These are phyloP conservation scores for Phytophthora ramorum DNA, from an alignment of 352 stramenopile species.

Conservation along the genomic window DNA sequence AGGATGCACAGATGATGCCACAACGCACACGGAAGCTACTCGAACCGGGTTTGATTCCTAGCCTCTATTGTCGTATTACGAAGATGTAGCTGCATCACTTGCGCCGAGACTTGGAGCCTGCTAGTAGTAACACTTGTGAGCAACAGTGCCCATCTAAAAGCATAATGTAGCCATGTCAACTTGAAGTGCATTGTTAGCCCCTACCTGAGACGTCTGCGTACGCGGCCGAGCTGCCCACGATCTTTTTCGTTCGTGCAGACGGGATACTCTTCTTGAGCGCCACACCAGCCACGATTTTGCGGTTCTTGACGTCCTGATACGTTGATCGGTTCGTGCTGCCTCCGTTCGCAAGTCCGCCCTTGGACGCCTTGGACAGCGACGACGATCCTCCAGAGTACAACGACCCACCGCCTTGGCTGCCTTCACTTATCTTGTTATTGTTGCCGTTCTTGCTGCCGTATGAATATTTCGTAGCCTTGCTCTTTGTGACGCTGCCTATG, in stretches of 20 bases:
- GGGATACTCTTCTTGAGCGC: slow-evolving; percentile 35
- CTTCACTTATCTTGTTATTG: slow-evolving; percentile 35
- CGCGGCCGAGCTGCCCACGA: slow-evolving; percentile 27
- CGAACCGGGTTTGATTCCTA: background rate
- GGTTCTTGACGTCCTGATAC: slow-evolving; percentile 43
- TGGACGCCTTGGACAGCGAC: slow-evolving; percentile 34
- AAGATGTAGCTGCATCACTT: slow-evolving; percentile 20
- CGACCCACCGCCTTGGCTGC: slow-evolving; percentile 20
- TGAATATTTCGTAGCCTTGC: slow-evolving; percentile 41
- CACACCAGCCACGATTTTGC: slow-evolving; percentile 32
- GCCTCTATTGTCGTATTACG: background rate
- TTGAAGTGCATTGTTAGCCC: slow-evolving; percentile 30
- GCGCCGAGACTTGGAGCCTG: slow-evolving; percentile 36
- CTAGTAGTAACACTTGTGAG: background rate
- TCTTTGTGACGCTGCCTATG: slow-evolving; percentile 19
- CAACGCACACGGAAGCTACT: background rate
- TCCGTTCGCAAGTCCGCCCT: slow-evolving; percentile 33
- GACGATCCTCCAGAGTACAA: slow-evolving; percentile 27
- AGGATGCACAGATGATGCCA: background rate
- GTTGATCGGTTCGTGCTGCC: slow-evolving; percentile 42
- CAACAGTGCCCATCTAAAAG: background rate
- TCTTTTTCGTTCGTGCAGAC: slow-evolving; percentile 35
- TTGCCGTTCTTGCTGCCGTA: slow-evolving; percentile 31
- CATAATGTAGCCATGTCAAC: slow-evolving; percentile 16
- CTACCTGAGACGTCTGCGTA: slow-evolving; percentile 39